phyloP scores from a whole-genome alignment of 306 rosid species.

The Vigna hirtella region DNA sequence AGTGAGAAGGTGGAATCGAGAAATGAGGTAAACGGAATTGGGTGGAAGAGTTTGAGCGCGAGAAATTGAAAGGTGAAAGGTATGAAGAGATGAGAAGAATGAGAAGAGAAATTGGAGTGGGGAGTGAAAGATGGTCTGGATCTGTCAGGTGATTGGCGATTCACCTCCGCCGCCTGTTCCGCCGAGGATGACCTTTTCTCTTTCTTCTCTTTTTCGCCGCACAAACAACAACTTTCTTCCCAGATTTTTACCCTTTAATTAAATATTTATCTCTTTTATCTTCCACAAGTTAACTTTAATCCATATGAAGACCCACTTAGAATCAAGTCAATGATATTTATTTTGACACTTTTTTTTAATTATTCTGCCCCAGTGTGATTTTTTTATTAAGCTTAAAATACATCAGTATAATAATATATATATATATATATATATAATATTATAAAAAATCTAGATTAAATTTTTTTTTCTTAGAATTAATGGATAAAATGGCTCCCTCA shows the following conservation, averaged over 20 bases:
- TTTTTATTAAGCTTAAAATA: no score
- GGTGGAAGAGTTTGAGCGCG: background rate
- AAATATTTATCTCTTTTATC: no score
- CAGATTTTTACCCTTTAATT: background rate
- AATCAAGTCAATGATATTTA: no score
- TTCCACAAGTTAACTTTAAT: no score
- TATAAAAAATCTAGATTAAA: no score
- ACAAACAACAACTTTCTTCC: background rate
- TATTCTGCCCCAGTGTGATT: no score
- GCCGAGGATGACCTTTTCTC: background rate
- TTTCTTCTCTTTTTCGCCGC: background rate
- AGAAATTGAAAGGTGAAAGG: background rate
- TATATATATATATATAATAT: no score
- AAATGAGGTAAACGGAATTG: constrained; percentile 4
- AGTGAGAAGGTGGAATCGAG: background rate
- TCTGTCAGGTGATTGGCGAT: background rate
- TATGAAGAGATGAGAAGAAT: background rate
- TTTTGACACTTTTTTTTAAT: no score
- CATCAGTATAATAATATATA: no score
- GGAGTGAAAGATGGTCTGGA: background rate
- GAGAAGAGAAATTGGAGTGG: background rate
- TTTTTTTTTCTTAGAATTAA: no score
- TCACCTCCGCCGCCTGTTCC: background rate
- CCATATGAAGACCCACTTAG: no score
- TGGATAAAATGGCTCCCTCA: no score